Evolutionary conservation across 2,329 filamentous ascomycete genomes (phyloP), one percentile per base, ranked within the genome.

Genomic region (Fusarium goolgardi): DNA sequence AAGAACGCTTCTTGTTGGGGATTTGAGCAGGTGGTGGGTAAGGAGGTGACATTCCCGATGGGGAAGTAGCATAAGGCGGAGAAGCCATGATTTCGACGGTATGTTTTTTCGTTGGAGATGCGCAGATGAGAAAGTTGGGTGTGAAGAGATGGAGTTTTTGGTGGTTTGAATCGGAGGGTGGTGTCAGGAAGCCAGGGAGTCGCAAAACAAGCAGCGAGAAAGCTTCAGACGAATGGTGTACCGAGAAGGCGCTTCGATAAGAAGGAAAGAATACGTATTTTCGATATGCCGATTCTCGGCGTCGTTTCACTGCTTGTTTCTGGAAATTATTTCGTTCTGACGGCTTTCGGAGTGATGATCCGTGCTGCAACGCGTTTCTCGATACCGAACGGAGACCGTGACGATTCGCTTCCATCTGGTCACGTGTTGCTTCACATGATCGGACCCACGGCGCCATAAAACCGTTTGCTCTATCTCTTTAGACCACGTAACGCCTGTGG

Each of bases 1-100:
- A 82, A 1, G 77, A 72, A 66, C 90, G 88, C 76, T 91, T 92
- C 78, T 90, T 91, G 73, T 75, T 79, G 16, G 81, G 78, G 47
- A 81, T 77, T 52, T 86, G 85, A 15, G 83, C 77, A 37, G 83
- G 84, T 35, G 82, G 82, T 55, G 82, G 82, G 71, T 82, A 83
- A 3, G 85, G 85, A 39, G 87, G 85, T 54, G 87, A 90, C 78
- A 81, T 83, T 76, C 80, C 84, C 55, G 82, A 80, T 5, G 84
- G 83, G 23, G 85, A 86, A 65, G 81, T 77, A 23, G 76, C 77
- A 71, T 81, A 81, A 1, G 84, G 84, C 66, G 88, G 87, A 45
- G 88, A 89, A 70, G 88, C 87, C 83, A 84, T 87, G 27, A 12
- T 58, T 44, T 15, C 23, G 21, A 23, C 21, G 32, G 25, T 46